Conservation (phyloP, 2,329 filamentous ascomycete species). For the Exophiala sp. region DNA sequence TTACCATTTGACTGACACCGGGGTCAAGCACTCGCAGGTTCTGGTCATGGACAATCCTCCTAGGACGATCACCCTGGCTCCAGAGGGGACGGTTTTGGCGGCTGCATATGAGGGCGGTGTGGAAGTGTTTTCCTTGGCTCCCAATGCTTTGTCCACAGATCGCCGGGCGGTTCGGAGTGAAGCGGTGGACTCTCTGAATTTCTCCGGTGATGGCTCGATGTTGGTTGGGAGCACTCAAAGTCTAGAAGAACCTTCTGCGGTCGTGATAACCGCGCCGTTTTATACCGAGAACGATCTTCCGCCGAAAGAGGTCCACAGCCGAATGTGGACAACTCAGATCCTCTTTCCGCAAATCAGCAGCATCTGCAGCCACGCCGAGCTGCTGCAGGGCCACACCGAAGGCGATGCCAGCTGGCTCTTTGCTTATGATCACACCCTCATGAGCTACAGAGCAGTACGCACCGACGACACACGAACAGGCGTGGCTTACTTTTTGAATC, state of each 20-base stretch:
- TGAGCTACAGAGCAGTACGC: conserved; percentile 70
- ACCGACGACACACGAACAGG: conserved; percentile 69
- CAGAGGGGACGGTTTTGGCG: conserved; percentile 73
- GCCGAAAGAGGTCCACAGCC: conserved; percentile 57
- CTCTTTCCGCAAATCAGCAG: conserved; percentile 74
- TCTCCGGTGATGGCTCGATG: conserved; percentile 72
- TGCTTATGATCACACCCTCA: conserved; percentile 68
- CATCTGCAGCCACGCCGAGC: conserved; percentile 69
- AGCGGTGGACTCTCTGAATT: conserved; percentile 65
- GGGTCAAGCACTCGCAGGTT: conserved; percentile 65
- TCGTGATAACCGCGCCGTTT: conserved; percentile 72
- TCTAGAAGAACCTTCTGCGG: conserved; percentile 60
- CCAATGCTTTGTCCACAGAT: conserved; percentile 58
- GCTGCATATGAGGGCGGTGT: conserved; percentile 84
- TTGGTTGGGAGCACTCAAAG: conserved; percentile 68
- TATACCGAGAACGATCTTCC: conserved; percentile 54
- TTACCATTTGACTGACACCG: conserved; percentile 62
- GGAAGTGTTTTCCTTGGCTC: conserved; percentile 70
- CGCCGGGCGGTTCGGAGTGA: conserved; percentile 73
- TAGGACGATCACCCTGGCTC: conserved; percentile 71
- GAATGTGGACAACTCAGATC: conserved; percentile 80
- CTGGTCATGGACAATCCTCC: conserved; percentile 73
- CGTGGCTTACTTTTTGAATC: conserved; percentile 72
- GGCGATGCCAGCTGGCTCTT: conserved; percentile 68
- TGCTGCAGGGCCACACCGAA: conserved; percentile 50